These are phyloP conservation scores for Schizothecium vesticola DNA, from an alignment of 495 filamentous ascomycete genomes.

Conservation along the genomic window DNA sequence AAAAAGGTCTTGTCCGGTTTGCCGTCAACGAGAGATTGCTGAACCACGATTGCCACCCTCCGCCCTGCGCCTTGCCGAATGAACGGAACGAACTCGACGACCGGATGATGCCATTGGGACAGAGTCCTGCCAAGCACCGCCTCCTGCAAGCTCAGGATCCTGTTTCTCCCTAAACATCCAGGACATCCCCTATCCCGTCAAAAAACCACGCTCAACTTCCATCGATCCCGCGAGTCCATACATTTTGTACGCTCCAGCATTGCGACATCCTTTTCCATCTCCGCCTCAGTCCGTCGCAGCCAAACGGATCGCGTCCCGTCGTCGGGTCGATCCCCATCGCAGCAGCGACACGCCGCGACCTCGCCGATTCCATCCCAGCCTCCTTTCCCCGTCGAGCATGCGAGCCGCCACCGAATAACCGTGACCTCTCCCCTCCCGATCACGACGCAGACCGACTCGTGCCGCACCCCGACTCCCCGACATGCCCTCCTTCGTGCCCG, in stretches of 20 bases:
- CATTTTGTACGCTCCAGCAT: neutral
- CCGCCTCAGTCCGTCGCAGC: neutral
- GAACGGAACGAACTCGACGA: neutral
- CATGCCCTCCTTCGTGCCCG: conserved; percentile 57
- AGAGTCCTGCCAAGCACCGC: conserved; percentile 8
- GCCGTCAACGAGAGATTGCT: too few relatives aligned
- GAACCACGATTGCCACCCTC: neutral
- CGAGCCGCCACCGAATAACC: conserved; percentile 12
- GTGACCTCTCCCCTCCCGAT: conserved; percentile 6
- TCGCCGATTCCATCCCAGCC: neutral
- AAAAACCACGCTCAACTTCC: neutral
- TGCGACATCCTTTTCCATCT: neutral
- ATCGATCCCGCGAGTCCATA: neutral
- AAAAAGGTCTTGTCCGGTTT: neutral
- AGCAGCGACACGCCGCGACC: neutral
- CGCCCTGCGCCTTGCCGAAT: conserved; percentile 1
- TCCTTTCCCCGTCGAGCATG: conserved; percentile 19
- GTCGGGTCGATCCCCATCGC: neutral
- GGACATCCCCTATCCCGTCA: neutral
- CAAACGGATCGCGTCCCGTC: neutral
- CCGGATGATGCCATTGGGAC: conserved; percentile 13
- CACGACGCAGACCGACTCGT: conserved; percentile 7
- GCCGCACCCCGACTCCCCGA: conserved; percentile 22
- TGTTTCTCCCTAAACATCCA: conserved; percentile 14
- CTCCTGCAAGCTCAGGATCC: conserved; percentile 3